Evolutionary conservation across 106 monocot genomes (phyloP), one percentile per base, ranked within the genome.

Genomic region (Dactylorhiza incarnata): DNA sequence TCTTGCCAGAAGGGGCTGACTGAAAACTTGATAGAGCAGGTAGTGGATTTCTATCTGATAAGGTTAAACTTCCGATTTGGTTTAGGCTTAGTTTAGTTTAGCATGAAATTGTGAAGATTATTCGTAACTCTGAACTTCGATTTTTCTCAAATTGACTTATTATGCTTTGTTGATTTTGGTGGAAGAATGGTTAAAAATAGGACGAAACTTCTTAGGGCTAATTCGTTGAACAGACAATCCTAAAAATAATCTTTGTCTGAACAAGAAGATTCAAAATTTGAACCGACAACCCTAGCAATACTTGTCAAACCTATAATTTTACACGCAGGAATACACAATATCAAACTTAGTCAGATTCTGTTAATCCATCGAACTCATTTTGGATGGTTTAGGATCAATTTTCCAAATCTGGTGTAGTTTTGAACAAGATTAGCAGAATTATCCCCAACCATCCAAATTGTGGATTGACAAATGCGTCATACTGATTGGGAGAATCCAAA

Each of bases 1-100:
- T 77, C 83, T 5, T 94, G 94, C 83, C 49, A 59, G 50, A 61
- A 66, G 14, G 54, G 49, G 43, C 47, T 72, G 47, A 15, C 72
- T 14, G 72, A 49, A 16, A 44, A 44, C 3, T 8, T 23, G 49
- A 23, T 48, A 23, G 49, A 49, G 23, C 72, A 11, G 8, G 48
- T 7, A 19, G 48, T 48, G 11, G 49, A 49, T 5, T 72, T 72
- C 5, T 23, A 44, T 48, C 20, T 10, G 44, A 49, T 72, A 72
- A 49, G 72, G 48, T 12, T 72, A 49, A 45, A 23, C 47, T 23
- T 72, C 23, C 4, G 45, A 69, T 46, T 46, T 46, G 45, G 45
- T 69, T 72, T 11, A 22, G 22, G 9, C 3, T 9, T 1, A 37
- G 29, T 25, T 68, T 37, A 37, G 8, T 43, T 8, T 68, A 10